Evolutionary conservation across 208 protist genomes (phyloP).

Genomic region (Kentomonas sorsogonicus): DNA sequence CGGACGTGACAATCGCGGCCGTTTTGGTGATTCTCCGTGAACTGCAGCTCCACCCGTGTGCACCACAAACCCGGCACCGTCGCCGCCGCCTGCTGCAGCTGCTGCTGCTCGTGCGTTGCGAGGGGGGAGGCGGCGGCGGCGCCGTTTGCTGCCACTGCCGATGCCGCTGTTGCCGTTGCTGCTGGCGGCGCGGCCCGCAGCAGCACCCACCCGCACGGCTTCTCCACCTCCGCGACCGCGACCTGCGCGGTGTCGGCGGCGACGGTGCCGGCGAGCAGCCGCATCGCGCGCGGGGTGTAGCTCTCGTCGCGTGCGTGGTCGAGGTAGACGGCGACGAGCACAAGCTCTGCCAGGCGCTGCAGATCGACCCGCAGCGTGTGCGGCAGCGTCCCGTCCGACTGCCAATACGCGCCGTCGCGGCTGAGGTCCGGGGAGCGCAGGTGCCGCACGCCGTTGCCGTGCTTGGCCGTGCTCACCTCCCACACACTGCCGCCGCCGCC

Average conservation of each 20-base stretch:
- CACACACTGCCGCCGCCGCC: constrained; percentile 50
- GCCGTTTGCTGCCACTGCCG: background rate
- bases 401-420: constrained; percentile 89
- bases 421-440: constrained; percentile 40
- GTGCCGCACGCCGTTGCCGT: constrained; percentile 79
- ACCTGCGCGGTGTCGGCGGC: constrained; percentile 67
- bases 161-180: background rate
- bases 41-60: constrained; percentile 42
- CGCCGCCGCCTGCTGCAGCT: constrained; percentile 9
- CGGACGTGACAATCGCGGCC: constrained; percentile 82
- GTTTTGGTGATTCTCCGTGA: constrained; percentile 76
- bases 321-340: constrained; percentile 56
- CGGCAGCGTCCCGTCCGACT: constrained; percentile 82
- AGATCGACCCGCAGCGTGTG: constrained; percentile 74
- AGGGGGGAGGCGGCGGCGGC: constrained; percentile 6
- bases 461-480: constrained; percentile 83
- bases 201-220: constrained; percentile 58
- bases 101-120: constrained; percentile 17
- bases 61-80: constrained; percentile 47
- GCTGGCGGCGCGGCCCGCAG: constrained; percentile 10
- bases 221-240: constrained; percentile 28
- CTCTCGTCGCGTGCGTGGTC: constrained; percentile 75
- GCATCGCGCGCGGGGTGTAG: constrained; percentile 76
- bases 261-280: constrained; percentile 59
- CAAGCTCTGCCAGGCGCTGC: constrained; percentile 37